Evolutionary conservation across 768 basidiomycete species (phyloP), one percentile per base, ranked within the genome.

Genomic region (Ramaria rubella): DNA sequence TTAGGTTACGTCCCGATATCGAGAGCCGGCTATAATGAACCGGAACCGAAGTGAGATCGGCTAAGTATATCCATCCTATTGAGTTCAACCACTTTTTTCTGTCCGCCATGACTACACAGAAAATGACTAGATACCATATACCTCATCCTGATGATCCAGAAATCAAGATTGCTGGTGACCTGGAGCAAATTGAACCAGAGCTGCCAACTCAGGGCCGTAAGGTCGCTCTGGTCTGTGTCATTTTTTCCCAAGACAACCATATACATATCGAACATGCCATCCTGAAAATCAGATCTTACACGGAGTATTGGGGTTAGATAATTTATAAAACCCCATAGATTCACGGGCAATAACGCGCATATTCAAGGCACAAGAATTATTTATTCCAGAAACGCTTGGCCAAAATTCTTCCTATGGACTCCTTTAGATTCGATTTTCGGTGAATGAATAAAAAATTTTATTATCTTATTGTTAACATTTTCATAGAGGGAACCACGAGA

Each of bases 351-450:
- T 42, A 17, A 42, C 7, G 40, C 53, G 58, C 40, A 33, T 24
- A 1, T 46, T n/a, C 21, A 68, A 91, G 89, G 64, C 90, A 92
- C 69, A 90, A 90, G 63, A 85, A 92, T 66, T 92, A 92, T 70
- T 67, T 92, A 48, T 90, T 86, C 73, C 85, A 87, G 68, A 85
- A 83, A 64, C 80, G 78, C 14, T 80, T 92, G 19, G 87, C 86
- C 2, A 66, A 69, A 36, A 75, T 72, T 34, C 68, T 90, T 14
- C 85, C 87, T 0, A 64, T 87, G 23, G 90, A 93, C 67, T 90
- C 88, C 2, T 90, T 92, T 67, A 79, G 89, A 30, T 90, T 93
- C 64, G 90, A 93, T 68, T 93, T 93, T 70, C 81, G 88, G 87
- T 90, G 64, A 27, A 61, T 34, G 27, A 17, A 29, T 15, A 38